Evolutionary conservation across 2,329 filamentous ascomycete species (phyloP), one percentile per base, ranked within the genome.

Genomic region (Aureobasidium sp.): DNA sequence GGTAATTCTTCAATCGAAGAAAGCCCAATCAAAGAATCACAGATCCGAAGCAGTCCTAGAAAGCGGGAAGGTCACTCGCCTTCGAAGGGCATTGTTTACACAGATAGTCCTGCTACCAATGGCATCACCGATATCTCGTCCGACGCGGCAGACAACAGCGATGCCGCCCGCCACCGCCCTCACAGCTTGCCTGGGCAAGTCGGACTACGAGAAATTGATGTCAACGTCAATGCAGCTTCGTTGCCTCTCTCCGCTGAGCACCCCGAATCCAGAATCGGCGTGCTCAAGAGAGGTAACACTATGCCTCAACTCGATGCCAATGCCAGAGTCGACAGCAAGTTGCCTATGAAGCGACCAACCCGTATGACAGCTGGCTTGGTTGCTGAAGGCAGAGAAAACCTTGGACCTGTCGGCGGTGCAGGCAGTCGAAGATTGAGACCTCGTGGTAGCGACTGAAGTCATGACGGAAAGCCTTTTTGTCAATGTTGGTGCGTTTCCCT

Each of bases 131-230:
- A 62, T 52, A 15, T 9, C 12, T 22, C 34, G 20, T 20, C 20
- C 8, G 44, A 49, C 9, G 45, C 57, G 17, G 36, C n/a, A 34
- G 25, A 31, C 45, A n/a, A 49, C 15, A 41, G 45, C 25, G 31
- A 31, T 31, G 59, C 65, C 39, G 37, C 62, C 65, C 12, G 64
- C 66, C 67, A 69, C 9, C 69, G 67, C 14, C 68, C 68, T 5
- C 64, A 62, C 14, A 66, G 69, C n/a, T 67, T 67, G 12, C 68
- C 69, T 4, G 49, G 49, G 7, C 41, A 39, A 34, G 63, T 64
- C 60, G 70, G 75, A 62, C 71, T 81, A 20, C 73, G 78, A 58
- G 78, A 81, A 66, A 70, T 80, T n/a, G 78, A 81, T 67, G 73
- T 78, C 74, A 81, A 80, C 57, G 68, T 70, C 63, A 68, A 75